These are phyloP conservation scores for Lasiosphaeriaceae sp. DNA, from an alignment of 495 filamentous ascomycete genomes.

Conservation along the genomic window DNA sequence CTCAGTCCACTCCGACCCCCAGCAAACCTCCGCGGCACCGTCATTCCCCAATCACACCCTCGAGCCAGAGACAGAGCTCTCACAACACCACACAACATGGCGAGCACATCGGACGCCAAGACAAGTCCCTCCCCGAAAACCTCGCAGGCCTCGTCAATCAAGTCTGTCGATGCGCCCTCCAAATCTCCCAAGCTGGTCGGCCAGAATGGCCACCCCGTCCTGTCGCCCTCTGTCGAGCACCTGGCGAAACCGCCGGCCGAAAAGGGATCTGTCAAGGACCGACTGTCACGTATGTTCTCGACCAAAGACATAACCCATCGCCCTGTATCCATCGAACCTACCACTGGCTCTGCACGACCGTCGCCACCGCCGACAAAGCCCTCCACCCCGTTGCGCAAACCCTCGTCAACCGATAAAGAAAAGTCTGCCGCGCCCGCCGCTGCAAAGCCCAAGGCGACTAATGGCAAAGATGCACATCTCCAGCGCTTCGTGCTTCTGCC, in stretches of 20 bases:
- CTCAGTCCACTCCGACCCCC: constrained; percentile 7
- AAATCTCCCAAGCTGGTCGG: constrained; percentile 38
- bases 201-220: constrained; percentile 33
- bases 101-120: constrained; percentile 23
- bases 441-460: constrained; percentile 19
- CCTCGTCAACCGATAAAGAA: constrained; percentile 28
- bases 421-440: constrained; percentile 3
- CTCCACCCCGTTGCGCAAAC: constrained; percentile 23
- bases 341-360: constrained; percentile 4
- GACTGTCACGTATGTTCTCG: constrained; percentile 49
- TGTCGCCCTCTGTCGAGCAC: constrained; percentile 20
- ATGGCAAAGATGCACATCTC: constrained; percentile 23
- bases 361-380: constrained; percentile 20
- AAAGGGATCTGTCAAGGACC: constrained; percentile 46
- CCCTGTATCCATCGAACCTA: constrained; percentile 7
- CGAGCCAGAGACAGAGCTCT: neutral
- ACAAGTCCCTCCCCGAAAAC: constrained; percentile 36
- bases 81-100: constrained; percentile 17
- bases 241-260: constrained; percentile 38
- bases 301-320: constrained; percentile 36
- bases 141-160: constrained; percentile 45
- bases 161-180: constrained; percentile 37
- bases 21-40: constrained; percentile 1
- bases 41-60: constrained; percentile 8
- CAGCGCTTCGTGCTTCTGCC: constrained; percentile 37